Evolutionary conservation across 352 stramenopile species (phyloP), one percentile per base, ranked within the genome.

Genomic region (Pilasporangium apinafurcum): DNA sequence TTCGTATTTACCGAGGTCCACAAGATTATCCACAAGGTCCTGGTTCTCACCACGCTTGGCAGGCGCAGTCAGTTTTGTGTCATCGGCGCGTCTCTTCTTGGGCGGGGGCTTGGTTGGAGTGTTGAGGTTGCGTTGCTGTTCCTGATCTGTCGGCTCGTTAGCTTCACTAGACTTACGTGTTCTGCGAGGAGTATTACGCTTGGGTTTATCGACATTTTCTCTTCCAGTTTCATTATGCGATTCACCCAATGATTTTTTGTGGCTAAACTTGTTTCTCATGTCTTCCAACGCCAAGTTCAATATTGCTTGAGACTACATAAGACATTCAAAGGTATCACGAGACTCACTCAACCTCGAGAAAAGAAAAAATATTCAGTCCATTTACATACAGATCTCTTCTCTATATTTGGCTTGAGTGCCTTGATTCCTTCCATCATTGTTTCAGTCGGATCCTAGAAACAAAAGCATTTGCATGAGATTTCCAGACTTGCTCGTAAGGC

Each of bases 1-100:
- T 27, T 90, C 77, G 18, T 67, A 84, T 32, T 84, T 59, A 14
- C 68, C 74, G 13, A 90, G 49, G 34, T 74, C 40, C 35, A 82
- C 43, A 3, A 90, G 39, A 39, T 78, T 54, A 22, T 87, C 61
- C 24, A 87, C 74, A 2, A 90, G 54, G 17, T 52, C 16, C 44
- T 87, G 71, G 53, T 90, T 90, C 32, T 82, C 65, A 5, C 24
- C 18, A 20, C 47, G 40, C 21, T 26, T 41, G 1, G 69, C 73
- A 4, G 55, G 66, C n/a, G 46, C 49, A 8, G 62, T 58, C 17
- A 59, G 34, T 22, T 86, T 59, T 37, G 85, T 53, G 27, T 69
- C 58, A 38, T 79, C 53, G 17, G 71, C 48, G 6, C 61, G 53
- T 18, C 30, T 49, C 33, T 71, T 71, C 47, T 65, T 73, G 7